phyloP scores from a whole-genome alignment of 129 eudicot genomes.

The Glebionis coronaria region DNA sequence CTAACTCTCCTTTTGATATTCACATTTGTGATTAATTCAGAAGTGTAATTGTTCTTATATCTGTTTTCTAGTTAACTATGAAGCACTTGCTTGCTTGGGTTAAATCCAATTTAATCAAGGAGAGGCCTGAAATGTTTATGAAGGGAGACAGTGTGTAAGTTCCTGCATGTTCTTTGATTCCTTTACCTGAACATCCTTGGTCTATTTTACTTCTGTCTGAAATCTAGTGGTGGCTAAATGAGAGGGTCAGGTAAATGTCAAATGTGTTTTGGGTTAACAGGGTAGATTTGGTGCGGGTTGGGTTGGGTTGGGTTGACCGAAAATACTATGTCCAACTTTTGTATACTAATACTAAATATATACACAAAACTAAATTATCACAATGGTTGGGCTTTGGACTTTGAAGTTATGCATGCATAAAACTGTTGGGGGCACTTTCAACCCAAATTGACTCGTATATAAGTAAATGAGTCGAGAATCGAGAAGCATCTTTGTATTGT shows the following conservation, averaged over 20 bases:
- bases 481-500: neutral
- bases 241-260: neutral
- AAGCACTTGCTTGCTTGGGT: slow-evolving; percentile 86
- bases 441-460: neutral
- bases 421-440: no score
- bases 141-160: slow-evolving; percentile 95
- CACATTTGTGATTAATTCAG: neutral
- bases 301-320: neutral
- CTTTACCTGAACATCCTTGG: neutral
- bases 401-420: no score
- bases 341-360: no score
- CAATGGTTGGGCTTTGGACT: no score
- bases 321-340: no score
- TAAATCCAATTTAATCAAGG: slow-evolving; percentile 77
- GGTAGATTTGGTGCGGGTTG: neutral
- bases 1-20: slow-evolving; percentile 11
- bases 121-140: slow-evolving; percentile 98
- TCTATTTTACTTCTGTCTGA: neutral
- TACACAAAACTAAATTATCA: no score
- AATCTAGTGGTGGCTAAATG: neutral
- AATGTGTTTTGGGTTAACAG: neutral
- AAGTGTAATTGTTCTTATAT: slow-evolving; percentile 2
- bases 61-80: slow-evolving; percentile 65
- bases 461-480: neutral
- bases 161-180: slow-evolving; percentile 8